Conservation (phyloP, 352 stramenopile species). For the Pythium apleroticum region DNA sequence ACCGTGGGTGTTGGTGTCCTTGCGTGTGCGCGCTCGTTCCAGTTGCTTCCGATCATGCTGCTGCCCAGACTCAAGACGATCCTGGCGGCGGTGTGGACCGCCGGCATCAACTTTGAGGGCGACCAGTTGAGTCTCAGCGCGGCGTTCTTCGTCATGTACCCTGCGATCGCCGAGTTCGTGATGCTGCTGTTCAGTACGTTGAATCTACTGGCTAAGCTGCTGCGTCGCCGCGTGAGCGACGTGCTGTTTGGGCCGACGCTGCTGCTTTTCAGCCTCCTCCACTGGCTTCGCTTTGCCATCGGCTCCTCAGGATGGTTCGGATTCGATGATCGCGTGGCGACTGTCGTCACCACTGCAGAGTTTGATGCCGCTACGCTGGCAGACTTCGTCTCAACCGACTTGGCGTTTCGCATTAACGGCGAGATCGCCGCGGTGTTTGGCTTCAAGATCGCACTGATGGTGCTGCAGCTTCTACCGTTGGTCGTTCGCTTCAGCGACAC, state of each 20-base stretch:
- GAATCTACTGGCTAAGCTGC: conserved; percentile 26
- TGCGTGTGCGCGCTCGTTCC: conserved; percentile 35
- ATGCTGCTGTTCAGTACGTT: conserved; percentile 32
- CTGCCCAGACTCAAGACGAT: conserved; percentile 40
- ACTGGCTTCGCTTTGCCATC: conserved; percentile 26
- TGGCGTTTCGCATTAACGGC: conserved; percentile 33
- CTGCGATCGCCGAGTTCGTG: conserved; percentile 26
- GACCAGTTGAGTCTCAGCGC: conserved; percentile 37
- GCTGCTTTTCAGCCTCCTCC: conserved; percentile 18
- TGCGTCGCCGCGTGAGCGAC: conserved; percentile 31
- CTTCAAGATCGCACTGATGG: conserved; percentile 31
- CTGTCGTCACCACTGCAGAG: conserved; percentile 25
- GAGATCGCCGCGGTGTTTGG: conserved; percentile 22
- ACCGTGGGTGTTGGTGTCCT: conserved; percentile 38
- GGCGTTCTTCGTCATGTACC: conserved; percentile 38
- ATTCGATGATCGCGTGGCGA: conserved; percentile 26
- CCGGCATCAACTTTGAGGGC: conserved; percentile 42
- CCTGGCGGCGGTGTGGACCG: conserved; percentile 38
- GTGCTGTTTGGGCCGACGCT: conserved; percentile 34
- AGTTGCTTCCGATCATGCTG: conserved; percentile 42
- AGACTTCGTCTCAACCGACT: conserved; percentile 29
- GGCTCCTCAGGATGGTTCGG: conserved; percentile 16
- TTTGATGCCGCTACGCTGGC: conserved; percentile 18
- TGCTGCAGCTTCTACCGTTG: conserved; percentile 24
- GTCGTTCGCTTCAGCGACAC: conserved; percentile 17